Percentiles rank a stretch among this genome's conserved stretches.
Evolutionary conservation across 2,329 filamentous ascomycete genomes (phyloP).

Genomic region (Phaeosphaeriaceae sp.): DNA sequence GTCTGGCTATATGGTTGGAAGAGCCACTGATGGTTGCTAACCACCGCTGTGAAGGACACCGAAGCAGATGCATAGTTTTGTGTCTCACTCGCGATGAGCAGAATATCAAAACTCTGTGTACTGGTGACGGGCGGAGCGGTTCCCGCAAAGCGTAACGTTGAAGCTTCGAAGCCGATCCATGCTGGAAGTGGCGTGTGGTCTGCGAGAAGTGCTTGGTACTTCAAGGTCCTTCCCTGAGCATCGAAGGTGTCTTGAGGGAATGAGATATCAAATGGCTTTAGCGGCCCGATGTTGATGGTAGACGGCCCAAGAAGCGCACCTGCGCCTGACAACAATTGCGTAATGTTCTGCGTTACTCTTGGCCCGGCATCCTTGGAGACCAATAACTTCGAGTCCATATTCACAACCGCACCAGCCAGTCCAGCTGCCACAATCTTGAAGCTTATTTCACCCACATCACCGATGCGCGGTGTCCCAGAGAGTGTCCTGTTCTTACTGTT

Average conservation of each 20-base stretch:
- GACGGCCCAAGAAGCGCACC: constrained; percentile 66
- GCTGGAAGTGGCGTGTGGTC: constrained; percentile 85
- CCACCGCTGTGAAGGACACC: constrained; percentile 72
- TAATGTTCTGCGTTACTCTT: constrained; percentile 62
- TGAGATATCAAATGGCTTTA: constrained; percentile 50
- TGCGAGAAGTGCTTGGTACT: constrained; percentile 77
- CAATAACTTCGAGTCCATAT: constrained; percentile 73
- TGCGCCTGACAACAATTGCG: constrained; percentile 64
- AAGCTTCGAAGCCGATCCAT: constrained; percentile 79
- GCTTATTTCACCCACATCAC: constrained; percentile 63
- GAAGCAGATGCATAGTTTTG: constrained; percentile 75
- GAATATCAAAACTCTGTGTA: constrained; percentile 75
- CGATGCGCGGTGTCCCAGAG: constrained; percentile 70
- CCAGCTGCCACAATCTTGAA: constrained; percentile 77
- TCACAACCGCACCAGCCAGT: constrained; percentile 63
- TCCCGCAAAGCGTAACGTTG: constrained; percentile 72
- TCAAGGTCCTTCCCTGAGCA: constrained; percentile 60
- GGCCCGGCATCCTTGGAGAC: constrained; percentile 68
- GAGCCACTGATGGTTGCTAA: constrained; percentile 73
- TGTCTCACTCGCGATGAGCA: constrained; percentile 79
- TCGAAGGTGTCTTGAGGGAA: constrained; percentile 66
- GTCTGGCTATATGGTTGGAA: constrained; percentile 60
- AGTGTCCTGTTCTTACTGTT: constrained; percentile 70
- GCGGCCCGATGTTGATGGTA: constrained; percentile 56
- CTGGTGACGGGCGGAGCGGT: constrained; percentile 70